Percentiles rank a stretch among this genome's conserved stretches.
phyloP scores from a whole-genome alignment of 129 eudicot species.

The Rutidosis leptorrhynchoides region DNA sequence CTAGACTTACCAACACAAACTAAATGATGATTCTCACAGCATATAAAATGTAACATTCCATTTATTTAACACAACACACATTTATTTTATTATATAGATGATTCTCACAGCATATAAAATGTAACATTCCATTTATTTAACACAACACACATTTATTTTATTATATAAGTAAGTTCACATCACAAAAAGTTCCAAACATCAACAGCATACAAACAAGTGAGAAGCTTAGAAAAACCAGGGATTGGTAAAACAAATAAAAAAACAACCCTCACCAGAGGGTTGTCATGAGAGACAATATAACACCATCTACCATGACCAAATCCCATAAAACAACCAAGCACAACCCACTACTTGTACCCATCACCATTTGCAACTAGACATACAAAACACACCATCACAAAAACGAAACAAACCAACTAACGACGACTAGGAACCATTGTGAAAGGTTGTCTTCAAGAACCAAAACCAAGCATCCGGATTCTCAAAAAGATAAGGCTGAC shows the following conservation, averaged over 20 bases:
- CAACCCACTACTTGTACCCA: slow-evolving; percentile 31
- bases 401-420: slow-evolving; percentile 24
- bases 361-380: slow-evolving; percentile 25
- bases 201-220: slow-evolving; percentile 38
- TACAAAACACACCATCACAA: slow-evolving; percentile 20
- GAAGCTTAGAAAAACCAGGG: slow-evolving; percentile 52
- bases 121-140: no score
- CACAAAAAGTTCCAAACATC: slow-evolving; percentile 31
- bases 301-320: slow-evolving; percentile 55
- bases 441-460: slow-evolving; percentile 33
- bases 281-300: slow-evolving; percentile 40
- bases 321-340: slow-evolving; percentile 47
- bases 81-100: slow-evolving; percentile 5
- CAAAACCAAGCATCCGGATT: slow-evolving; percentile 41
- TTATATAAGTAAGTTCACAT: slow-evolving; percentile 31
- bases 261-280: slow-evolving; percentile 41
- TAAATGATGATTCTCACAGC: no score
- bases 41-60: no score
- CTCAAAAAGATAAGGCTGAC: slow-evolving; percentile 42
- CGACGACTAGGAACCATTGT: slow-evolving; percentile 23
- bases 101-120: no score
- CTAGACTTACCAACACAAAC: no score
- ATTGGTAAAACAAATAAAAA: slow-evolving; percentile 44
- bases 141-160: slow-evolving; percentile 17
- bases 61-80: slow-evolving; percentile 21